Evolutionary conservation across 1,284 basidiomycete genomes (phyloP).

Genomic region (Coniferiporia weirii): DNA sequence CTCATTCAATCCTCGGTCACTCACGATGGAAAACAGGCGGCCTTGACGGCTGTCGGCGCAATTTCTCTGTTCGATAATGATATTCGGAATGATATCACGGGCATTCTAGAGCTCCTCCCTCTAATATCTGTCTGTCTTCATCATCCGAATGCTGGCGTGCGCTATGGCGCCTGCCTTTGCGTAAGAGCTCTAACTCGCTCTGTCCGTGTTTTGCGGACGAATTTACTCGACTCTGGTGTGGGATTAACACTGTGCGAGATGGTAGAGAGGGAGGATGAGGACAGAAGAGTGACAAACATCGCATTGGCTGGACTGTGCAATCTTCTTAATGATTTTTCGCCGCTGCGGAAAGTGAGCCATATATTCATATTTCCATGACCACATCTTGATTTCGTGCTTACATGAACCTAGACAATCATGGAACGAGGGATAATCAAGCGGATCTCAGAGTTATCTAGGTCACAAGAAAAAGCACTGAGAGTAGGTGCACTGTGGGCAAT

Average conservation of each 20-base stretch:
- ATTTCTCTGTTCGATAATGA: slow-evolving; percentile 67
- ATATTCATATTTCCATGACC: background rate
- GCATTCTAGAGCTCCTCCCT: slow-evolving; percentile 47
- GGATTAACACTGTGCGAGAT: slow-evolving; percentile 64
- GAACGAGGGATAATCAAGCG: slow-evolving; percentile 60
- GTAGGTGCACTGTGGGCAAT: slow-evolving; percentile 76
- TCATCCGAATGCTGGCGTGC: slow-evolving; percentile 66
- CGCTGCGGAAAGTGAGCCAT: slow-evolving; percentile 56
- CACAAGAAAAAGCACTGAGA: slow-evolving; percentile 51
- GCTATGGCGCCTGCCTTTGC: slow-evolving; percentile 82
- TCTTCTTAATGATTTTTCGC: slow-evolving; percentile 82
- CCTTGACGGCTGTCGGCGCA: slow-evolving; percentile 64
- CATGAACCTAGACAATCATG: slow-evolving; percentile 45
- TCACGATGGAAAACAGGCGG: slow-evolving; percentile 42
- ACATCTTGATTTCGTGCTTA: background rate
- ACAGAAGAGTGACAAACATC: slow-evolving; percentile 65
- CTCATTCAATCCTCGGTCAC: background rate
- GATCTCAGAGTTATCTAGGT: slow-evolving; percentile 51
- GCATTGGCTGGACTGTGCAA: slow-evolving; percentile 80
- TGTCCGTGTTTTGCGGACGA: slow-evolving; percentile 75
- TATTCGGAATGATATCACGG: slow-evolving; percentile 62
- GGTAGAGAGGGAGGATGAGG: slow-evolving; percentile 52
- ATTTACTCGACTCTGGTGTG: slow-evolving; percentile 75
- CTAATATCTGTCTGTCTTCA: slow-evolving; percentile 49
- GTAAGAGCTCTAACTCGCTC: slow-evolving; percentile 76